Conservation (phyloP, 2,329 filamentous ascomycete genomes). For the Diaporthe vaccinii region DNA sequence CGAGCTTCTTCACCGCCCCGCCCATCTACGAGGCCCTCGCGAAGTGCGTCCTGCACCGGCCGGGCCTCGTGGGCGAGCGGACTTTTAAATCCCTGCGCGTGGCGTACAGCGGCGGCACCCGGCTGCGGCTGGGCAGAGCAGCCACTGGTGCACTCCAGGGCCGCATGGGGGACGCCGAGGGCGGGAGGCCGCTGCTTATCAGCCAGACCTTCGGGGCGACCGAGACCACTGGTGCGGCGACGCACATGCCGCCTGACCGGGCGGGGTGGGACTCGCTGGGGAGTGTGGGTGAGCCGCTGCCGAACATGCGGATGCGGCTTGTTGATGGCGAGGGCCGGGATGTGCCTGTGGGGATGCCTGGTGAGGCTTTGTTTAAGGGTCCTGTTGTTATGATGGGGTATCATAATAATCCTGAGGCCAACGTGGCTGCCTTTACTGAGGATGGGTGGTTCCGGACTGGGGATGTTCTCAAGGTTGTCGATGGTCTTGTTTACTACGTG, state of each 20-base stretch:
- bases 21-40: not conserved
- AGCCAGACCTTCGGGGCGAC: conserved; percentile 14
- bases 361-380: not conserved
- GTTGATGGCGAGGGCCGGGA: not conserved
- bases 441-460: conserved; percentile 60
- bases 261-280: not conserved
- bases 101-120: not conserved
- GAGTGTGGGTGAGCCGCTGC: not conserved
- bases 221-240: not conserved
- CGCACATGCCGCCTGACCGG: not conserved
- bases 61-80: not conserved
- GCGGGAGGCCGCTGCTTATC: not conserved
- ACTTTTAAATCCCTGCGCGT: not conserved
- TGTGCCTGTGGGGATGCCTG: not conserved
- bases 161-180: not conserved
- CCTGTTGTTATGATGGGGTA: conserved; percentile 75
- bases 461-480: conserved; percentile 45
- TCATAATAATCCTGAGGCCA: conserved; percentile 71
- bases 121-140: not conserved
- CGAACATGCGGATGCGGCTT: conserved; percentile 7
- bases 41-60: not conserved
- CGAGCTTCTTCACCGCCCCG: conserved; percentile 1
- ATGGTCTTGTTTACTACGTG: not conserved
- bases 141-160: not conserved
- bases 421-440: conserved; percentile 66